Conservation (phyloP, 495 filamentous ascomycete species). For the Talaromyces ruber region DNA sequence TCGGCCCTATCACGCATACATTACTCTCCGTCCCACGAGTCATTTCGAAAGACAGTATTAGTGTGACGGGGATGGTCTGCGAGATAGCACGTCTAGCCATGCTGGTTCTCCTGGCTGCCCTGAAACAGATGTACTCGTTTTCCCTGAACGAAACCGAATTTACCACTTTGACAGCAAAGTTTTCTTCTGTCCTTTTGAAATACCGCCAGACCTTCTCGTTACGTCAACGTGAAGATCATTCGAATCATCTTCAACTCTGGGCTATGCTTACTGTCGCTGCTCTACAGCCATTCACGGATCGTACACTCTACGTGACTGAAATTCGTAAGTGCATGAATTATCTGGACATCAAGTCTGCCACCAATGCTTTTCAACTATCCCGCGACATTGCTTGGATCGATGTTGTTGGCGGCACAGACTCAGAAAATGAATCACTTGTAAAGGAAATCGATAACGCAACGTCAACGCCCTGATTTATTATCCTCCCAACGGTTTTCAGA, state of each 20-base stretch:
- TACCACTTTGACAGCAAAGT: background rate
- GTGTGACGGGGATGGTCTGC: background rate
- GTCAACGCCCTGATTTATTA: background rate
- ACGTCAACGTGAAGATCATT: background rate
- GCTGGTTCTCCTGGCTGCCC: background rate
- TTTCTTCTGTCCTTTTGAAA: background rate
- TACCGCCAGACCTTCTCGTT: background rate
- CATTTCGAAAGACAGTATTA: background rate
- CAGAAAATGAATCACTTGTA: background rate
- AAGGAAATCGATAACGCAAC: background rate
- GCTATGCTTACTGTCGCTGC: background rate
- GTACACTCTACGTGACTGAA: background rate
- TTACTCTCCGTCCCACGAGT: slow-evolving; percentile 4
- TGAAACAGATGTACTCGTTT: slow-evolving; percentile 1
- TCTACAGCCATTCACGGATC: slow-evolving; percentile 1
- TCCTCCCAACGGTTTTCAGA: background rate
- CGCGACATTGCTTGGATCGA: background rate
- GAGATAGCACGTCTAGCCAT: background rate
- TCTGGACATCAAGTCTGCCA: background rate
- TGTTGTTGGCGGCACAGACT: background rate
- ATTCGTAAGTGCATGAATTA: background rate
- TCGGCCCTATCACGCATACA: background rate
- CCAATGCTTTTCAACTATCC: background rate
- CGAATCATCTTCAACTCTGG: background rate
- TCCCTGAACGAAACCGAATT: background rate